Percentiles rank a stretch among this genome's conserved stretches.
Conservation (phyloP, 2,329 filamentous ascomycete genomes). For the Dactylellina sp. region DNA sequence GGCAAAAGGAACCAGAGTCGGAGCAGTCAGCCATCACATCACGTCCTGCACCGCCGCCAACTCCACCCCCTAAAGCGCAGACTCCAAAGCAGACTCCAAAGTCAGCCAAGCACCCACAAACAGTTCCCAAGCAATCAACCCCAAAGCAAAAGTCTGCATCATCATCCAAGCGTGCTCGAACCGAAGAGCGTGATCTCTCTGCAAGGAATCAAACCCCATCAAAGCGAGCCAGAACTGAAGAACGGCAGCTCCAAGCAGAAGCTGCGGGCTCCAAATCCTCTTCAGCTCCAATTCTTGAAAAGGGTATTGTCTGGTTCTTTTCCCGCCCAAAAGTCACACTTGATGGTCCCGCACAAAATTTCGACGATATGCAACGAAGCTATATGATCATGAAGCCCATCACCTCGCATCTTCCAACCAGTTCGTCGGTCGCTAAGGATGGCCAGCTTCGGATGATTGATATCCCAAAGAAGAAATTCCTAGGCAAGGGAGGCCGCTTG, state of each 20-base stretch:
- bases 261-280: not conserved
- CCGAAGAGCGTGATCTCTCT: constrained; percentile 54
- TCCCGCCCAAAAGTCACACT: constrained; percentile 80
- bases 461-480: constrained; percentile 86
- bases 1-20: constrained; percentile 11
- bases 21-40: constrained; percentile 18
- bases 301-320: constrained; percentile 92
- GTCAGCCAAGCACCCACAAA: constrained; percentile 59
- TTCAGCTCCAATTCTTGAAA: constrained; percentile 74
- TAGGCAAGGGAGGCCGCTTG: constrained; percentile 65
- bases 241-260: constrained; percentile 25
- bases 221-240: constrained; percentile 51
- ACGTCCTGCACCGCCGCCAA: constrained; percentile 31
- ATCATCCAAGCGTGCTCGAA: constrained; percentile 25
- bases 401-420: constrained; percentile 63
- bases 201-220: constrained; percentile 40
- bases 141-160: constrained; percentile 35
- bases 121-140: constrained; percentile 57
- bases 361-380: constrained; percentile 79
- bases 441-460: constrained; percentile 77
- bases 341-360: constrained; percentile 72
- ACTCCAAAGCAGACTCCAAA: constrained; percentile 42
- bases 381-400: constrained; percentile 79
- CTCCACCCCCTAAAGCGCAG: constrained; percentile 38
- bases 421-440: constrained; percentile 61